A percentile compares a stretch with the other conserved stretches of the same genome.
Evolutionary conservation across 23 red algal species (phyloP).

Genomic region (Gracilaria gracilis): DNA sequence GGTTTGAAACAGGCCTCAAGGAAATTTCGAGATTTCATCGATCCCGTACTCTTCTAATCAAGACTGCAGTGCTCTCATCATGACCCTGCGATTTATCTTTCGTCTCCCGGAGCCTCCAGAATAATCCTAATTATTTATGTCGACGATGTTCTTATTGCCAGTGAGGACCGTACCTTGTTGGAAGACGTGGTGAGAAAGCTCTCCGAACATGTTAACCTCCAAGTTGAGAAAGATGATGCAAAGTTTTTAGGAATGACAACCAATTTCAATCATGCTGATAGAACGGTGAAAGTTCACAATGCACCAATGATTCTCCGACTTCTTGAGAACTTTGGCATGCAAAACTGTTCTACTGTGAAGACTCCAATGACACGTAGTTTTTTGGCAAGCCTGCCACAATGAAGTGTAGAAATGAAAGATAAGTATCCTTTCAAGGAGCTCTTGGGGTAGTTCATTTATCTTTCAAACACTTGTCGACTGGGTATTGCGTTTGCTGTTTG

Average conservation of each 20-base stretch:
- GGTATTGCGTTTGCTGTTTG: slow-evolving; percentile 50
- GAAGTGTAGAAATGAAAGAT: neutral
- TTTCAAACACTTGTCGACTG: slow-evolving; percentile 38
- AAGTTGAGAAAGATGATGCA: slow-evolving; percentile 33
- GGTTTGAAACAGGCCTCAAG: slow-evolving; percentile 52
- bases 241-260: slow-evolving; percentile 23
- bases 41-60: neutral
- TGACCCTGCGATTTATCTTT: slow-evolving; percentile 39
- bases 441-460: slow-evolving; percentile 18
- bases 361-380: neutral
- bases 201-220: neutral
- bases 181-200: neutral
- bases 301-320: slow-evolving; percentile 11
- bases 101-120: neutral
- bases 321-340: slow-evolving; percentile 27
- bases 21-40: neutral
- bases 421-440: slow-evolving; percentile 14
- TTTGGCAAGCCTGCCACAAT: neutral
- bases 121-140: slow-evolving; percentile 20
- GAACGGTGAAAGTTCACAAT: slow-evolving; percentile 5
- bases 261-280: neutral
- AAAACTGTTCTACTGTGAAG: neutral
- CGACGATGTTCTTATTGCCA: slow-evolving; percentile 33
- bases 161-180: neutral
- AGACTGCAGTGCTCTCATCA: neutral